Evolutionary conservation across 2,329 filamentous ascomycete genomes (phyloP).

Genomic region (Colletotrichum falcatum): DNA sequence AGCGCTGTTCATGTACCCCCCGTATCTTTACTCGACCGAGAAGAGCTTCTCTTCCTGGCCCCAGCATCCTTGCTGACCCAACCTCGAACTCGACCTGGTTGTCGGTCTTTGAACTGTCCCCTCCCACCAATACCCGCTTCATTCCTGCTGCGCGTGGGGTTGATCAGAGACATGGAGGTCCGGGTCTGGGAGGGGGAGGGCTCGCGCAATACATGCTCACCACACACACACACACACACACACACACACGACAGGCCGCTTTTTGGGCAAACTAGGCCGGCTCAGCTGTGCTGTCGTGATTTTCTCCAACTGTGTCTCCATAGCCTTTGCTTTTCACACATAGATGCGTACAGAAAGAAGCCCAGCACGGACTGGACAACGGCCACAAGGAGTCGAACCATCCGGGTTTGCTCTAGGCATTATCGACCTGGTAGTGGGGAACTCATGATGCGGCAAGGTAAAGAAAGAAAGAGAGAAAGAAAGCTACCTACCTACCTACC

Average conservation of each 20-base stretch:
- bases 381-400: conserved; percentile 6
- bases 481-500: conserved; percentile 16
- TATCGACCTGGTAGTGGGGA: conserved; percentile 10
- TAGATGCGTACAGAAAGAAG: too few relatives aligned
- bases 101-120: neutral
- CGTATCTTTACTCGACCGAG: neutral
- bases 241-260: neutral
- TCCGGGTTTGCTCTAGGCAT: conserved; percentile 17
- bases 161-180: conserved; percentile 35
- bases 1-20: neutral
- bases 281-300: conserved; percentile 17
- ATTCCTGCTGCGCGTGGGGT: conserved; percentile 36
- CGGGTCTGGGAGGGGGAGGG: conserved; percentile 5
- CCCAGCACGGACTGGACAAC: conserved; percentile 11
- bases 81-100: conserved; percentile 25
- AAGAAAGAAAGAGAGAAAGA: too few relatives aligned
- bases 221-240: too few relatives aligned
- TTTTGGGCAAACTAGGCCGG: conserved; percentile 6
- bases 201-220: conserved; percentile 6
- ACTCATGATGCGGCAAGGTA: neutral
- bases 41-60: conserved; percentile 5
- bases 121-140: conserved; percentile 22
- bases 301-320: conserved; percentile 15
- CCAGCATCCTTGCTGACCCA: conserved; percentile 29
- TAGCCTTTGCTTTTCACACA: neutral